Percentiles rank a stretch among this genome's conserved stretches.
These are phyloP conservation scores for Prunella vulgaris DNA, from an alignment of 257 asterid species.

Conservation along the genomic window DNA sequence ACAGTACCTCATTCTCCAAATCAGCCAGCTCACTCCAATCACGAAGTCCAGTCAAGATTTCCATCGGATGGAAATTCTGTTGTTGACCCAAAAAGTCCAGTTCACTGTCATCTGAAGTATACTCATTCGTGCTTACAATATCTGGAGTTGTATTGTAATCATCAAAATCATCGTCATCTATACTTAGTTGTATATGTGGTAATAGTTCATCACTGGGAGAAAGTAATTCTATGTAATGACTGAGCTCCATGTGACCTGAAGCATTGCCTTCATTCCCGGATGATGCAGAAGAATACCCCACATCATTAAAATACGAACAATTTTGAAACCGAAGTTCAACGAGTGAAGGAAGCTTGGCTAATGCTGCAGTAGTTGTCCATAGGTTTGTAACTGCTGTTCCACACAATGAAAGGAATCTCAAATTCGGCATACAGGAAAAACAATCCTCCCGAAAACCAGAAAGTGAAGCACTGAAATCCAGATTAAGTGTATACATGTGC, in stretches of 20 bases:
- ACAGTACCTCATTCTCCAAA: slow-evolving; percentile 60
- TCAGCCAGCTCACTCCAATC: slow-evolving; percentile 54
- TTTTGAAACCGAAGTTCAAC: slow-evolving; percentile 79
- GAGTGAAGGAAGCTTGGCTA: slow-evolving; percentile 68
- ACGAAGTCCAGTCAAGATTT: slow-evolving; percentile 42
- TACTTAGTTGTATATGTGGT: slow-evolving; percentile 30
- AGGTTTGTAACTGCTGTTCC: slow-evolving; percentile 80
- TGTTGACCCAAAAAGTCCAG: slow-evolving; percentile 58
- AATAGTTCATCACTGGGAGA: slow-evolving; percentile 34
- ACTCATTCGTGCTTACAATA: slow-evolving; percentile 35
- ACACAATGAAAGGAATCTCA: slow-evolving; percentile 72
- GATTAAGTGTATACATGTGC: slow-evolving; percentile 61
- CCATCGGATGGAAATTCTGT: slow-evolving; percentile 32
- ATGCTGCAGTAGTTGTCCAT: slow-evolving; percentile 87
- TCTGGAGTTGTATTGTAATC: slow-evolving; percentile 38
- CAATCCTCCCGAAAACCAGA: slow-evolving; percentile 80
- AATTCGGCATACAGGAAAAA: slow-evolving; percentile 76
- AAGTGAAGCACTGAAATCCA: slow-evolving; percentile 87
- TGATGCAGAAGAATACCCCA: slow-evolving; percentile 35
- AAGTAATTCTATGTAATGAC: slow-evolving; percentile 36
- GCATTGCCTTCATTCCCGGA: slow-evolving; percentile 32
- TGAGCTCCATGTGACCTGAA: slow-evolving; percentile 32
- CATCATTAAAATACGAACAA: slow-evolving; percentile 35
- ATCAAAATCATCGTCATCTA: slow-evolving; percentile 43
- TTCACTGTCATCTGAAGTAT: slow-evolving; percentile 78